Evolutionary conservation across 768 basidiomycete genomes (phyloP), one percentile per base, ranked within the genome.

Genomic region (Tremella yokohamensis): DNA sequence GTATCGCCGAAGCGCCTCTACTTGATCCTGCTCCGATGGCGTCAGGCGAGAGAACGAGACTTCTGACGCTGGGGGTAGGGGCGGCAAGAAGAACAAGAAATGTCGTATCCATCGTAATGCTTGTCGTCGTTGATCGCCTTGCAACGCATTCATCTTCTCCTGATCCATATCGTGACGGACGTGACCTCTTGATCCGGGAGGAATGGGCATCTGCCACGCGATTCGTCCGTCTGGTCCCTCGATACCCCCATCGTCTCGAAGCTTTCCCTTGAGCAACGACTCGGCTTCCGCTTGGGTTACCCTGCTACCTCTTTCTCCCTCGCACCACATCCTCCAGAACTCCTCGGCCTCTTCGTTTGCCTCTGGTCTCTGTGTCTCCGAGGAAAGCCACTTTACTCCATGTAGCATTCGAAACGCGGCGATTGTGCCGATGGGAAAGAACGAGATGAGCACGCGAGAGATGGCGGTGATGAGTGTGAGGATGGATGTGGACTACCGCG

Each of bases 271-370:
- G 16, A 61, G 18, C 4, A 70, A 26, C 6, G 29, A n/a, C 12
- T 44, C 29, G 1, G 61, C 57, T 15, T 73, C 64, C 19, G 62
- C 57, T 26, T 38, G 44, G 1, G 55, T 58, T 0, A 66, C 39
- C 20, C 48, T 42, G 9, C 54, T 58, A 15, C 52, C 52, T 8
- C 55, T 54, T 52, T 74, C 72, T 22, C 58, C 66, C 37, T 67
- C 57, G 51, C 73, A 74, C 70, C 70, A 74, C 65, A 67, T 72
- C 13, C 58, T 60, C 61, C 61, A 72, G 49, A 72, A 74, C 37
- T 70, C 69, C 15, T 64, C 63, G 6, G 65, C 70, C 24, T 61
- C 63, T 1, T 56, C 59, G 19, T 55, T 53, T 22, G 54, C 58
- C 12, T 59, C 37, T 3, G 71, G 69, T 37, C 48, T 56, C n/a